Evolutionary conservation across 2,329 filamentous ascomycete species (phyloP).

Genomic region (Amylocarpus encephaloides): DNA sequence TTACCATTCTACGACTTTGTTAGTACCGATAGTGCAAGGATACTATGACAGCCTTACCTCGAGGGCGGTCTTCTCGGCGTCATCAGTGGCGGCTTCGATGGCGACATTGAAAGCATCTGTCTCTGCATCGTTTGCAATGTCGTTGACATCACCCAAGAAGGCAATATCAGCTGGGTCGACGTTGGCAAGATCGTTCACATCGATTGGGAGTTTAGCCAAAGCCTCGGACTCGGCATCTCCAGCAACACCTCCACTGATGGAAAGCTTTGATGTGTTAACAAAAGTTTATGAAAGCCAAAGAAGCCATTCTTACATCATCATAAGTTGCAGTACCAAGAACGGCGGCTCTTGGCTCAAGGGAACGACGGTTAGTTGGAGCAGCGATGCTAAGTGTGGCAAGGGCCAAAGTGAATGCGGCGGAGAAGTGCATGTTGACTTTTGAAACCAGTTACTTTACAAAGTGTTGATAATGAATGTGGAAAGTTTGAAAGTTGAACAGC

Average conservation of each 20-base stretch:
- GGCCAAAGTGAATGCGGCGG: background rate
- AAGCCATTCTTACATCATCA: background rate
- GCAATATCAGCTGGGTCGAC: conserved; percentile 12
- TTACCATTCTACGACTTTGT: conserved; percentile 31
- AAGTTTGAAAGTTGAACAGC: conserved; percentile 2
- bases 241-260: conserved; percentile 44
- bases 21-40: background rate
- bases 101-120: conserved; percentile 43
- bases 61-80: conserved; percentile 33
- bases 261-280: conserved; percentile 31
- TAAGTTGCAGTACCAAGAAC: conserved; percentile 3
- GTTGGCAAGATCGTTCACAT: conserved; percentile 10
- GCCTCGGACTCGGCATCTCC: conserved; percentile 48
- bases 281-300: no score
- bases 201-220: conserved; percentile 12
- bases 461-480: background rate
- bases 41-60: conserved; percentile 23
- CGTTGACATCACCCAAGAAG: conserved; percentile 14
- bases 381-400: conserved; percentile 2
- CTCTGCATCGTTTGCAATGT: conserved; percentile 35
- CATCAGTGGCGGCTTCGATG: conserved; percentile 38
- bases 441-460: background rate
- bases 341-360: background rate
- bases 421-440: conserved; percentile 7
- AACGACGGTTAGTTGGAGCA: background rate